Evolutionary conservation across 441 rosid genomes (phyloP).

Genomic region (Geranium incanum): DNA sequence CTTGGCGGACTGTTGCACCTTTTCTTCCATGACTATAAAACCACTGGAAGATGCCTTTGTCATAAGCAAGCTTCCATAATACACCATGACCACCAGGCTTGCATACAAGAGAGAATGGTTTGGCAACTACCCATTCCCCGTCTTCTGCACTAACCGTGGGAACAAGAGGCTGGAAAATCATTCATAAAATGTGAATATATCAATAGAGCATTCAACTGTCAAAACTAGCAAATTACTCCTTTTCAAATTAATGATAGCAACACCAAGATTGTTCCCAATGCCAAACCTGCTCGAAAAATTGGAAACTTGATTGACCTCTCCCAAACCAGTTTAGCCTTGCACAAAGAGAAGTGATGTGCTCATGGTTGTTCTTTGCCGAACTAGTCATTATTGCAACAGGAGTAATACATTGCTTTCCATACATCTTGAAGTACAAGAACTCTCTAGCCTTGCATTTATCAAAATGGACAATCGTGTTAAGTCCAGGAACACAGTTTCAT

Average conservation of each 20-base stretch:
- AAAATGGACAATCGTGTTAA: slow-evolving; percentile 12
- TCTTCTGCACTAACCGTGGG: slow-evolving; percentile 73
- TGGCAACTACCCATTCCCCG: slow-evolving; percentile 72
- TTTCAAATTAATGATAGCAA: slow-evolving; percentile 4
- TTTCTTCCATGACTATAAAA: slow-evolving; percentile 71
- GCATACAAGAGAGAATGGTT: slow-evolving; percentile 71
- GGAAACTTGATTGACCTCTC: slow-evolving; percentile 75
- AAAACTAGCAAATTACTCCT: slow-evolving; percentile 6
- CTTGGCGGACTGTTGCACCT: slow-evolving; percentile 93
- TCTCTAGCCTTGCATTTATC: slow-evolving; percentile 65
- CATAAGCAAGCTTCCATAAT: slow-evolving; percentile 91
- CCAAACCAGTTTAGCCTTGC: slow-evolving; percentile 77
- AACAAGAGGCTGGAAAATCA: slow-evolving; percentile 65
- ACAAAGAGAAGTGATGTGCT: slow-evolving; percentile 67
- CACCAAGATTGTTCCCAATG: slow-evolving; percentile 10
- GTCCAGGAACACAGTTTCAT: slow-evolving; percentile 14
- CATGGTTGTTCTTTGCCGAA: slow-evolving; percentile 85
- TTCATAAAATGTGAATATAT: slow-evolving; percentile 23
- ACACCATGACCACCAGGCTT: slow-evolving; percentile 98
- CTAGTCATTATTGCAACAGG: slow-evolving; percentile 96
- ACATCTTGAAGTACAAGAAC: slow-evolving; percentile 74
- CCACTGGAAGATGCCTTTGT: slow-evolving; percentile 82
- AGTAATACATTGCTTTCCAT: slow-evolving; percentile 75
- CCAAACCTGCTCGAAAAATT: slow-evolving; percentile 84
- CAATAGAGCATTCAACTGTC: slow-evolving; percentile 3